Conservation (phyloP, 225 moss, liverwort and hornwort species). For the Asterella californica region DNA sequence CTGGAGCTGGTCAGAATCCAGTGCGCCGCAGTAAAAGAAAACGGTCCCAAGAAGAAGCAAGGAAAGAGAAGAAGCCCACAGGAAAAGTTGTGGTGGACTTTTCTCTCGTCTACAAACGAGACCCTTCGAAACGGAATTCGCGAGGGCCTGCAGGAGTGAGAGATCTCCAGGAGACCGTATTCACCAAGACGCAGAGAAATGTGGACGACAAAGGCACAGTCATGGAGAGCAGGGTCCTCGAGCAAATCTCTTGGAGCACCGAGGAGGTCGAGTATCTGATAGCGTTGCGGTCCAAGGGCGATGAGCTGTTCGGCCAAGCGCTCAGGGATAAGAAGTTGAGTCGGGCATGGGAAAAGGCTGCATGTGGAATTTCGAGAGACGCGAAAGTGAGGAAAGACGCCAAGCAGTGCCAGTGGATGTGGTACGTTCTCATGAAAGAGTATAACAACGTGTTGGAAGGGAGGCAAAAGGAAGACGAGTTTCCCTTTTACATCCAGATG, state of each 20-base stretch:
- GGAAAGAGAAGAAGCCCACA: background rate
- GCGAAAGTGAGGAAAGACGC: background rate
- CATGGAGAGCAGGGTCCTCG: background rate
- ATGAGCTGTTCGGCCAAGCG: background rate
- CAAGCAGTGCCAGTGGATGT: conserved; percentile 25
- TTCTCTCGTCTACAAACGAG: conserved; percentile 5
- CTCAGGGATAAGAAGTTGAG: conserved; percentile 10
- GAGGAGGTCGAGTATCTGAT: conserved; percentile 20
- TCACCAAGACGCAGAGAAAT: conserved; percentile 4
- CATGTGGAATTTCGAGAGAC: background rate
- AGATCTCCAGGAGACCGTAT: background rate
- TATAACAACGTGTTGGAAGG: conserved; percentile 13
- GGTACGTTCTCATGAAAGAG: conserved; percentile 21
- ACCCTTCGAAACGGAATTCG: background rate
- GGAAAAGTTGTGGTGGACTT: conserved; percentile 1
- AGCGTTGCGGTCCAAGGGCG: conserved; percentile 2
- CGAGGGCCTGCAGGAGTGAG: background rate
- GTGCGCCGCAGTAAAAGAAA: background rate
- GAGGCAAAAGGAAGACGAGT: background rate
- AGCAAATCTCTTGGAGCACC: conserved; percentile 4
- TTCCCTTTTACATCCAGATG: conserved; percentile 14
- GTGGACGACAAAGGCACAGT: background rate
- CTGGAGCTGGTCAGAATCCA: background rate
- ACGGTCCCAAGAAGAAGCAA: background rate
- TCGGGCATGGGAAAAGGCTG: conserved; percentile 12